These are phyloP conservation scores for Rhizopogon sp. DNA, from an alignment of 768 basidiomycete genomes.

Conservation along the genomic window DNA sequence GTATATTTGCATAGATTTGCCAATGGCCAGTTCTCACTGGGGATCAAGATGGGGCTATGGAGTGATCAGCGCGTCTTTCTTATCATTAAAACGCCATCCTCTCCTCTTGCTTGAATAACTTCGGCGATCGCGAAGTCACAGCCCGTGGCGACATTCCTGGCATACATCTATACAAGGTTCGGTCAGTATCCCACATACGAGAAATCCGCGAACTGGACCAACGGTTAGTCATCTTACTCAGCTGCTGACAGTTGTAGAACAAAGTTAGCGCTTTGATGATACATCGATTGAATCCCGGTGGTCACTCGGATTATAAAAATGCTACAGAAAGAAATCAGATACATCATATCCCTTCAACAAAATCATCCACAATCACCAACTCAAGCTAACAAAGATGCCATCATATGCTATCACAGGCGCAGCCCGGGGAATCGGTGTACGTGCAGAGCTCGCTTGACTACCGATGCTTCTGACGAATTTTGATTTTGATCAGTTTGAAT, in stretches of 20 bases:
- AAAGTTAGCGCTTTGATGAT: not conserved
- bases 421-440: conserved; percentile 22
- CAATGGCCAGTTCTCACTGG: no score
- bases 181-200: not conserved
- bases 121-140: not conserved
- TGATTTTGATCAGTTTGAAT: conserved; percentile 14
- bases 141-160: no score
- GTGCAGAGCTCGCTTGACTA: not conserved
- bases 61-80: not conserved
- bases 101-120: not conserved
- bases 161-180: no score
- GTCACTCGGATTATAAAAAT: not conserved
- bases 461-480: not conserved
- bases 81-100: no score
- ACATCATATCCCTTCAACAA: not conserved
- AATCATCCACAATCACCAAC: not conserved
- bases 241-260: not conserved
- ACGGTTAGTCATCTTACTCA: not conserved
- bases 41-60: not conserved
- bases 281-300: no score
- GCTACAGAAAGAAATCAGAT: no score
- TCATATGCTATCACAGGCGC: conserved; percentile 21
- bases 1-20: no score
- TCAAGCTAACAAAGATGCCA: conserved; percentile 6
- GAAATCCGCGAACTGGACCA: not conserved